Percentiles rank a stretch among this genome's conserved stretches.
These are phyloP conservation scores for Alternaria sp. DNA, from an alignment of 2,329 filamentous ascomycete genomes.

Conservation along the genomic window DNA sequence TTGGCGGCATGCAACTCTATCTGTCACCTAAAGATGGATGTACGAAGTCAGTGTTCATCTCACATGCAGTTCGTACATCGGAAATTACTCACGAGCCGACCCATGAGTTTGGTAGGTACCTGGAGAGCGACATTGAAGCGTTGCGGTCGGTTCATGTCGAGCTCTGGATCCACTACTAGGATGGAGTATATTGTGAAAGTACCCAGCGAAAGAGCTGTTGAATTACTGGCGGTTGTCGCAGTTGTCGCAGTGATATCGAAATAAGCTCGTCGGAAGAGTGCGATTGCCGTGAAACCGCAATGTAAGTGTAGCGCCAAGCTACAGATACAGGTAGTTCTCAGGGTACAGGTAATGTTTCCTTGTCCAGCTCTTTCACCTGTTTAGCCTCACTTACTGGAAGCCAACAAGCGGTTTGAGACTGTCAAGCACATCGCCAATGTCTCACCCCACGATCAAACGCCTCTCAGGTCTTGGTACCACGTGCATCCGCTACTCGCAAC, in stretches of 20 bases:
- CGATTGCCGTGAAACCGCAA: background rate
- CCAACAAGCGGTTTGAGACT: constrained; percentile 11
- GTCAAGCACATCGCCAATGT: constrained; percentile 7
- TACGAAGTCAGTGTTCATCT: no score
- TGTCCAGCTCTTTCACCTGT: constrained; percentile 1
- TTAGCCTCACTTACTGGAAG: background rate
- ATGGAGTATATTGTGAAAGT: background rate
- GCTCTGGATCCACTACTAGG: background rate
- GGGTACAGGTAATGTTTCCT: background rate
- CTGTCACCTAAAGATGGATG: background rate
- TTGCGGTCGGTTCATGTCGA: background rate
- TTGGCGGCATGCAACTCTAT: background rate
- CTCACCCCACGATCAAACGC: background rate
- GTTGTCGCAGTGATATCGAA: background rate
- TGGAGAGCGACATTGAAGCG: constrained; percentile 1
- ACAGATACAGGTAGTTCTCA: background rate
- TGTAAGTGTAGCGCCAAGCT: background rate
- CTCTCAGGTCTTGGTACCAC: background rate
- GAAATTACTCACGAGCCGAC: background rate
- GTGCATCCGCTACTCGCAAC: background rate
- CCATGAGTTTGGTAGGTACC: background rate
- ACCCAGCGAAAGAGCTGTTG: background rate
- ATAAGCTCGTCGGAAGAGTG: background rate
- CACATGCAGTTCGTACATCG: no score
- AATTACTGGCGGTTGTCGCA: background rate